Percentiles rank a stretch among this genome's conserved stretches.
Evolutionary conservation across 805 yeast species (phyloP).

Genomic region (Candida ficus): DNA sequence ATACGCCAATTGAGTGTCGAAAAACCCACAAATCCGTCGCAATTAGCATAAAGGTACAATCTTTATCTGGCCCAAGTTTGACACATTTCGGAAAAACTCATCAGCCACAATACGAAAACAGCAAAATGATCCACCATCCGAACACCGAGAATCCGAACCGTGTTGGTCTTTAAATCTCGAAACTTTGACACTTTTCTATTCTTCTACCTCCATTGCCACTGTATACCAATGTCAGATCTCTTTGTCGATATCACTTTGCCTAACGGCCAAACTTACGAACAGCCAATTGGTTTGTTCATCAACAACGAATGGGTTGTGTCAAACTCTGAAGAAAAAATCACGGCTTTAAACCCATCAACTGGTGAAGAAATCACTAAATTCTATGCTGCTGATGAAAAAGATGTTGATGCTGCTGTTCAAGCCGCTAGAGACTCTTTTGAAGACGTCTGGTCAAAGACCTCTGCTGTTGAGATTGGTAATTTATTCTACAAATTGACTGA

Average conservation of each 20-base stretch:
- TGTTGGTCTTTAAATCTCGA: too few relatives aligned
- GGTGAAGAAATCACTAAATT: slow-evolving; percentile 49
- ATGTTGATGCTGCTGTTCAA: slow-evolving; percentile 21
- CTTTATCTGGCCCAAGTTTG: too few relatives aligned
- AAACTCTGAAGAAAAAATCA: slow-evolving; percentile 54
- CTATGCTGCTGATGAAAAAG: slow-evolving; percentile 16
- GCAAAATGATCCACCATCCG: too few relatives aligned
- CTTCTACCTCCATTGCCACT: too few relatives aligned
- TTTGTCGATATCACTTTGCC: slow-evolving; percentile 45
- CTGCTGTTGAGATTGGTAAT: slow-evolving; percentile 51
- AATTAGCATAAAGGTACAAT: too few relatives aligned
- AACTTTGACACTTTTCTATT: too few relatives aligned
- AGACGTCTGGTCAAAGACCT: slow-evolving; percentile 59
- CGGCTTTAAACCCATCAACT: slow-evolving; percentile 52
- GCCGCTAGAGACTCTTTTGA: slow-evolving; percentile 59
- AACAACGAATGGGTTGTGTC: slow-evolving; percentile 73
- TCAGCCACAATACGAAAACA: too few relatives aligned
- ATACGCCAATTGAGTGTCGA: too few relatives aligned
- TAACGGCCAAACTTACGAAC: slow-evolving; percentile 58
- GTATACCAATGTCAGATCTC: not conserved
- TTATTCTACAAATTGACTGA: slow-evolving; percentile 60
- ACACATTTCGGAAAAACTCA: too few relatives aligned
- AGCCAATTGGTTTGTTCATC: slow-evolving; percentile 87
- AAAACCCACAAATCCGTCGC: too few relatives aligned
- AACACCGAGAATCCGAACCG: too few relatives aligned